Percentiles rank a stretch among this genome's conserved stretches.
phyloP scores from a whole-genome alignment of 306 rosid species.

The Corylus americana region DNA sequence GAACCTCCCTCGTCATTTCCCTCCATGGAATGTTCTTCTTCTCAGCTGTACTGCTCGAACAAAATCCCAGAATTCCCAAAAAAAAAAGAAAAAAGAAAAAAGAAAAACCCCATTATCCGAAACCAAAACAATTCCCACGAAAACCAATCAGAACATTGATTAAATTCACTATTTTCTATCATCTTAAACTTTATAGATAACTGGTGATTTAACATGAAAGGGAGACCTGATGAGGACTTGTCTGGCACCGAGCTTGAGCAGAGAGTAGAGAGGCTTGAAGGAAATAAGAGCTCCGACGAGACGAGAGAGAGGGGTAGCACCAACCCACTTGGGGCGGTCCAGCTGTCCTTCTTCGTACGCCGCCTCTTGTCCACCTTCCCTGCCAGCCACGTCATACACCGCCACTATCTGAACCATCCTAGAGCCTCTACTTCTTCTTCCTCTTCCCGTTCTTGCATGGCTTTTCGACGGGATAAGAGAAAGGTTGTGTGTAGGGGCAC shows the following conservation, averaged over 20 bases:
- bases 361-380: conserved; percentile 4
- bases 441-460: not conserved
- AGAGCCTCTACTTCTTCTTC: conserved; percentile 13
- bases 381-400: conserved; percentile 25
- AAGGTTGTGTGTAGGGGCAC: conserved; percentile 35
- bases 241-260: conserved; percentile 68
- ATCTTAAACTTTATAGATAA: too few relatives aligned
- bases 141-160: not conserved
- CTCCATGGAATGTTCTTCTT: conserved; percentile 72
- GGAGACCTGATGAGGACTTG: conserved; percentile 57
- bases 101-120: not conserved
- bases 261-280: conserved; percentile 59
- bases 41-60: conserved; percentile 63
- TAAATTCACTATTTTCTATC: too few relatives aligned
- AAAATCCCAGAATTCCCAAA: conserved; percentile 21
- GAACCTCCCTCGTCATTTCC: conserved; percentile 48
- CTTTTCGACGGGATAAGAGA: conserved; percentile 27
- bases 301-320: conserved; percentile 61
- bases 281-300: conserved; percentile 52
- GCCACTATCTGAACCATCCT: conserved; percentile 29
- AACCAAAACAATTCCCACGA: not conserved
- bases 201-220: too few relatives aligned
- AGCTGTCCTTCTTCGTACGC: conserved; percentile 48
- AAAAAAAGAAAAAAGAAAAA: not conserved
- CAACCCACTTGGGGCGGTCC: conserved; percentile 53